These are phyloP conservation scores for Pestalotiopsis sp. DNA, from an alignment of 2,329 filamentous ascomycete species.

Conservation along the genomic window DNA sequence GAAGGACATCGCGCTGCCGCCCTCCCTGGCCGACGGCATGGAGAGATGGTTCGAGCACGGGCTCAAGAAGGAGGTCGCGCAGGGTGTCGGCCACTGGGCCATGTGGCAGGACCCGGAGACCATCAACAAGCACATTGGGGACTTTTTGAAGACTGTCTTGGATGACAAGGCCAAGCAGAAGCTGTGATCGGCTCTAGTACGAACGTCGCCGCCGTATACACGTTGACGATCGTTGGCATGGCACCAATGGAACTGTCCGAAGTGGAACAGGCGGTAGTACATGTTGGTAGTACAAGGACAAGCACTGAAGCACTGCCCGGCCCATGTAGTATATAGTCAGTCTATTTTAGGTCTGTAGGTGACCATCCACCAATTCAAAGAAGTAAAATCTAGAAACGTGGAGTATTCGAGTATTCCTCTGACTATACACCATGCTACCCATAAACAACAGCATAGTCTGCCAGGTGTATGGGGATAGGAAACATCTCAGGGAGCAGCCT, in stretches of 20 bases:
- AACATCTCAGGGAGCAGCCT: background rate
- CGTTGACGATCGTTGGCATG: background rate
- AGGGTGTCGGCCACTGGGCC: slow-evolving; percentile 76
- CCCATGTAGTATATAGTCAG: background rate
- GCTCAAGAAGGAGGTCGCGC: slow-evolving; percentile 61
- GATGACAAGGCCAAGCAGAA: slow-evolving; percentile 35
- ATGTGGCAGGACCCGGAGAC: slow-evolving; percentile 71
- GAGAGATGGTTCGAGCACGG: slow-evolving; percentile 65
- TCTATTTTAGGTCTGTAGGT: background rate
- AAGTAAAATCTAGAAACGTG: background rate
- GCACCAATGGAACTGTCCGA: background rate
- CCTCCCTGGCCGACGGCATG: slow-evolving; percentile 73
- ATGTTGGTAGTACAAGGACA: background rate
- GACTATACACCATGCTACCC: background rate
- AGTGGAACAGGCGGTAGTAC: background rate
- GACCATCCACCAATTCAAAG: background rate
- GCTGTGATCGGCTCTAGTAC: slow-evolving; percentile 28
- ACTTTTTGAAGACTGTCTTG: slow-evolving; percentile 64
- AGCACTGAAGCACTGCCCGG: background rate
- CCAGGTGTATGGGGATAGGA: background rate
- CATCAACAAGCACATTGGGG: slow-evolving; percentile 68
- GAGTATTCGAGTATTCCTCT: background rate
- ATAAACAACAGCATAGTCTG: background rate
- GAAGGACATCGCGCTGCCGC: slow-evolving; percentile 72
- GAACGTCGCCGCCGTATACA: background rate